These are phyloP conservation scores for Alternaria incomplexa DNA, from an alignment of 2,329 filamentous ascomycete species.

Conservation along the genomic window DNA sequence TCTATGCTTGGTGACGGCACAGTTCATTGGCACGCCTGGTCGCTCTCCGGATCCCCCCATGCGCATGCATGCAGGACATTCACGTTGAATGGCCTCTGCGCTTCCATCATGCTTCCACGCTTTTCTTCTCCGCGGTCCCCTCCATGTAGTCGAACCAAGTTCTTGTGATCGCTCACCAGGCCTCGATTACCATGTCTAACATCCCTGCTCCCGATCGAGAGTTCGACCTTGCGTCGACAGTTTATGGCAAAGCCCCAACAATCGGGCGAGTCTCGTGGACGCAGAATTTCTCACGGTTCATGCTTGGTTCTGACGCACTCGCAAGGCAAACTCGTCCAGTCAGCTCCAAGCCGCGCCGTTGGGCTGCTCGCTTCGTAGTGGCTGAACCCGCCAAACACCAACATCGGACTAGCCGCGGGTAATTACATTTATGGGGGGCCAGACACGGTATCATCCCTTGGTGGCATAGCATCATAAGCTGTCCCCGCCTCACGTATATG, in stretches of 20 bases:
- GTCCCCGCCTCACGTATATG: not conserved
- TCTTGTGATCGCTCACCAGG: not conserved
- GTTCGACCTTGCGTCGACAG: not conserved
- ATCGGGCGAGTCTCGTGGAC: slow-evolving; percentile 2
- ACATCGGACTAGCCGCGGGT: slow-evolving; percentile 6
- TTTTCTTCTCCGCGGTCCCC: not conserved
- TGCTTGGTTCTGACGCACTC: not conserved
- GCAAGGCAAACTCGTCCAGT: slow-evolving; percentile 3
- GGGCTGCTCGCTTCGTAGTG: slow-evolving; percentile 2
- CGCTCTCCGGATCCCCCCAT: not conserved
- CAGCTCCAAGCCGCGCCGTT: not conserved
- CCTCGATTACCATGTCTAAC: not conserved
- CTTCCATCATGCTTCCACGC: not conserved
- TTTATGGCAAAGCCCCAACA: not conserved
- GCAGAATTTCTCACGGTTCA: slow-evolving; percentile 6
- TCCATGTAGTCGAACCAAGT: not conserved
- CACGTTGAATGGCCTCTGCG: not conserved
- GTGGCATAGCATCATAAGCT: not conserved
- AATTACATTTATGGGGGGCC: not conserved
- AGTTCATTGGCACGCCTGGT: not conserved
- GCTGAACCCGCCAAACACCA: slow-evolving; percentile 3
- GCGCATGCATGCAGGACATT: not conserved
- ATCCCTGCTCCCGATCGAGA: slow-evolving; percentile 2
- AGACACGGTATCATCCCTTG: not conserved
- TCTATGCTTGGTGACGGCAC: not conserved